Evolutionary conservation across 163 green algal species (phyloP), one percentile per base, ranked within the genome.

Genomic region (Scenedesmus sp.): DNA sequence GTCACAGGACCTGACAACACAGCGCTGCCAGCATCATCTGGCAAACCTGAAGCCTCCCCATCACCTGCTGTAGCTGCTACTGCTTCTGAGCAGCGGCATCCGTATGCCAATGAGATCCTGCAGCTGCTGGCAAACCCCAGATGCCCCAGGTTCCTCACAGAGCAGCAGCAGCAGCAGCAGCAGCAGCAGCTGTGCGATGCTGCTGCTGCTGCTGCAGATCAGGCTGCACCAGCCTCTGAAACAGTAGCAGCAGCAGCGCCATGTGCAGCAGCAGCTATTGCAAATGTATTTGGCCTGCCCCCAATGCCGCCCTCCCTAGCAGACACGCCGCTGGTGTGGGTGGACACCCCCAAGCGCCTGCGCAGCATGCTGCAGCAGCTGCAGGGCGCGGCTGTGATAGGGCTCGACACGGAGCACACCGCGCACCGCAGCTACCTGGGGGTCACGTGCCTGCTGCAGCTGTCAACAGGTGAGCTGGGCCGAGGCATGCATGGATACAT

Each of bases 401-500:
- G 88, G 2, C 23, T 98, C 59, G 96, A 98, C 89, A 87, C 95
- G 4, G 96, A 98, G 88, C 94, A 96, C 73, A 90, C 94, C 83
- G 66, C 89, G 4, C 79, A 92, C 60, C 88, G 93, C 46, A 95
- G 89, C 34, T 97, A 97, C 84, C 89, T 94, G 46, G 95, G 95
- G 34, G 83, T 97, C 2, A 94, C 93, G 1, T 97, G 95, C 90
- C 89, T 96, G 34, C 34, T 97, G 64, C 95, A 97, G 86, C 88
- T 97, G 34, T 96, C 91, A 20, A 94, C 94, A 94, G 87, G 91
- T 94, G 67, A 5, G 77, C 77, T 54, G 20, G 6, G 83, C 12
- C 52, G 23, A 18, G 26, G 3, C 67, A 13, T 9, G 20, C 16
- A 3, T 10, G 23, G 6, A 12, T 79, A 18, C 73, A 70, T 86